Evolutionary conservation across 2,329 filamentous ascomycete genomes (phyloP).

Genomic region (Fusarium citri): DNA sequence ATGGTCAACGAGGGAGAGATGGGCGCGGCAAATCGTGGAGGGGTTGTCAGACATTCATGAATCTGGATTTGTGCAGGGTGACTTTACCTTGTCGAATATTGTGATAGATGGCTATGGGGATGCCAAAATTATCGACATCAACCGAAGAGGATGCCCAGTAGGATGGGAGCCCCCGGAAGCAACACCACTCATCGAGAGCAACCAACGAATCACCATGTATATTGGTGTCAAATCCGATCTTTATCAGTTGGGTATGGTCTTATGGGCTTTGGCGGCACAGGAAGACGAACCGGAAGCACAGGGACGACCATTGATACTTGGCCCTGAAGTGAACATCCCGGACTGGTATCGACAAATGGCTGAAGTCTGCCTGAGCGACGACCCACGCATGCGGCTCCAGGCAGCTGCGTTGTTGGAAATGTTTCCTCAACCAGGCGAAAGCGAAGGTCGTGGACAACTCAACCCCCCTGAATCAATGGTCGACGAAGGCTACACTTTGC

Average conservation of each 20-base stretch:
- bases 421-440: constrained; percentile 65
- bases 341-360: constrained; percentile 83
- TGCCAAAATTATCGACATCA: constrained; percentile 98
- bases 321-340: constrained; percentile 73
- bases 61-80: constrained; percentile 94
- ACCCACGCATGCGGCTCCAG: constrained; percentile 77
- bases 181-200: constrained; percentile 83
- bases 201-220: constrained; percentile 93
- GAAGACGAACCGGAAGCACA: constrained; percentile 90
- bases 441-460: constrained; percentile 26
- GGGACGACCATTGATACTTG: constrained; percentile 74
- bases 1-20: constrained; percentile 82
- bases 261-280: constrained; percentile 90
- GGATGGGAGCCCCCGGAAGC: constrained; percentile 98
- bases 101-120: constrained; percentile 87
- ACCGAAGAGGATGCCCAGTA: constrained; percentile 94
- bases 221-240: constrained; percentile 98
- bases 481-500: constrained; percentile 55
- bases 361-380: constrained; percentile 78
- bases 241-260: constrained; percentile 95
- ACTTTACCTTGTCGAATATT: constrained; percentile 97
- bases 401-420: constrained; percentile 77
- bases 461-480: constrained; percentile 53
- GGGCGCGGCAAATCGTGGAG: constrained; percentile 91
- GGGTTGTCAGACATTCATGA: constrained; percentile 95